phyloP scores from a whole-genome alignment of 2,329 filamentous ascomycete genomes.

The Fusarium floridanum region DNA sequence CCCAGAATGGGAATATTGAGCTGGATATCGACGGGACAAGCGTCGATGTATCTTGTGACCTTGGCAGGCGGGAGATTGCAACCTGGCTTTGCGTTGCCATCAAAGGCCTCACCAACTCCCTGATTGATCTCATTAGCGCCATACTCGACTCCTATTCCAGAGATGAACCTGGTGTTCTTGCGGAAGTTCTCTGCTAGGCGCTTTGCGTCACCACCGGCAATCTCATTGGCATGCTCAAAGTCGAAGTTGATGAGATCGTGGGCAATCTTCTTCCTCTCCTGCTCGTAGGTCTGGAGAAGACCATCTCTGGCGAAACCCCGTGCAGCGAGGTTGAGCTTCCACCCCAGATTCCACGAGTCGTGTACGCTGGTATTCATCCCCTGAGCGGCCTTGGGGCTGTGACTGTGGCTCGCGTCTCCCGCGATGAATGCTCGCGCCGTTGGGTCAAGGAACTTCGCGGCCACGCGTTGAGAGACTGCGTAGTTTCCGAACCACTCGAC shows the following conservation, averaged over 20 bases:
- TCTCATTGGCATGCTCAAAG: constrained; percentile 66
- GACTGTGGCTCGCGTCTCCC: constrained; percentile 77
- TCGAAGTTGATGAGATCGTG: constrained; percentile 70
- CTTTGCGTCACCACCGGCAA: constrained; percentile 71
- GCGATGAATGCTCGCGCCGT: constrained; percentile 72
- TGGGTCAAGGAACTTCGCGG: constrained; percentile 74
- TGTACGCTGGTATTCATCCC: constrained; percentile 72
- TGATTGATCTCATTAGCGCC: constrained; percentile 63
- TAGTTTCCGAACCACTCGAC: constrained; percentile 80
- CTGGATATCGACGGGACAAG: constrained; percentile 81
- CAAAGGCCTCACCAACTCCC: constrained; percentile 43
- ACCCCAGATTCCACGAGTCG: constrained; percentile 71
- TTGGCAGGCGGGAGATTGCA: constrained; percentile 73
- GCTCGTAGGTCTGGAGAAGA: constrained; percentile 68
- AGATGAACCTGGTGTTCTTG: constrained; percentile 78
- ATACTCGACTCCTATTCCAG: constrained; percentile 75
- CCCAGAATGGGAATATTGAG: constrained; percentile 81
- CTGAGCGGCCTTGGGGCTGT: constrained; percentile 78
- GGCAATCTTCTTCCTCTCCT: constrained; percentile 71
- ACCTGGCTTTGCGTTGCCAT: constrained; percentile 63
- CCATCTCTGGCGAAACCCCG: constrained; percentile 66
- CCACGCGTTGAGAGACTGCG: constrained; percentile 76
- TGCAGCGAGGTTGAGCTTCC: constrained; percentile 65
- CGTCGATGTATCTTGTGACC: constrained; percentile 79
- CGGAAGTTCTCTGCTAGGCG: constrained; percentile 75